A percentile compares a stretch with the other conserved stretches of the same genome.
Evolutionary conservation across 495 filamentous ascomycete genomes (phyloP).

Genomic region (Tuber brumale): DNA sequence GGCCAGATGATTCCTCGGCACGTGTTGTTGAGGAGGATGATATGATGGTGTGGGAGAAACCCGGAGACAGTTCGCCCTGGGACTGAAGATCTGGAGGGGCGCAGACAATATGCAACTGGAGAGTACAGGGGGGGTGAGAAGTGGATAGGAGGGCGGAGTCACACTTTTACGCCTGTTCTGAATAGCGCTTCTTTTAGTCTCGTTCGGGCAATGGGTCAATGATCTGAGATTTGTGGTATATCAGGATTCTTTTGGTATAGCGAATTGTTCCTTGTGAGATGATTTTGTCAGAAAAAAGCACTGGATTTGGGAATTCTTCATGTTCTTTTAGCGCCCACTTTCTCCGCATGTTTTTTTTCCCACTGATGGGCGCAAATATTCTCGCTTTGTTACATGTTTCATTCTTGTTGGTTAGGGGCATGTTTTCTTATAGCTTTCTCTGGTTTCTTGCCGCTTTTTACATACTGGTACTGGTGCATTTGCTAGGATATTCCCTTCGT

Average conservation of each 20-base stretch:
- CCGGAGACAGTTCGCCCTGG: not conserved
- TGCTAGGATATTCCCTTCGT: constrained; percentile 29
- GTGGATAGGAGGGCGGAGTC: constrained; percentile 33
- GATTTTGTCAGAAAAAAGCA: constrained; percentile 12
- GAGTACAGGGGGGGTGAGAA: constrained; percentile 14
- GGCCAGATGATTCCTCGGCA: constrained; percentile 52
- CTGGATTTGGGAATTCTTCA: constrained; percentile 11
- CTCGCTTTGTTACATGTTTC: constrained; percentile 16
- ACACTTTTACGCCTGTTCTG: constrained; percentile 24
- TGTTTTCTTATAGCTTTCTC: constrained; percentile 22
- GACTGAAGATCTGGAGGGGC: not conserved
- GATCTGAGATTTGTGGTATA: constrained; percentile 14
- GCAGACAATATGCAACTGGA: constrained; percentile 17
- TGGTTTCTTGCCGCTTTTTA: constrained; percentile 1
- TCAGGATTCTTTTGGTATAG: constrained; percentile 17
- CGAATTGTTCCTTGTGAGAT: constrained; percentile 13
- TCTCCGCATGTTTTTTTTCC: constrained; percentile 16
- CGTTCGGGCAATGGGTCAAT: constrained; percentile 12
- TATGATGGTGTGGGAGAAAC: constrained; percentile 17
- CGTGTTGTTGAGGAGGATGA: constrained; percentile 20
- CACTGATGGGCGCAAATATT: constrained; percentile 14
- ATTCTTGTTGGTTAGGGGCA: constrained; percentile 23
- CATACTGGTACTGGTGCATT: constrained; percentile 30
- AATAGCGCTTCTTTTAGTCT: constrained; percentile 24
- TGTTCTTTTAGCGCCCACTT: constrained; percentile 18